These are phyloP conservation scores for Aethionema arabicum DNA, from an alignment of 345 rosid genomes.

Conservation along the genomic window DNA sequence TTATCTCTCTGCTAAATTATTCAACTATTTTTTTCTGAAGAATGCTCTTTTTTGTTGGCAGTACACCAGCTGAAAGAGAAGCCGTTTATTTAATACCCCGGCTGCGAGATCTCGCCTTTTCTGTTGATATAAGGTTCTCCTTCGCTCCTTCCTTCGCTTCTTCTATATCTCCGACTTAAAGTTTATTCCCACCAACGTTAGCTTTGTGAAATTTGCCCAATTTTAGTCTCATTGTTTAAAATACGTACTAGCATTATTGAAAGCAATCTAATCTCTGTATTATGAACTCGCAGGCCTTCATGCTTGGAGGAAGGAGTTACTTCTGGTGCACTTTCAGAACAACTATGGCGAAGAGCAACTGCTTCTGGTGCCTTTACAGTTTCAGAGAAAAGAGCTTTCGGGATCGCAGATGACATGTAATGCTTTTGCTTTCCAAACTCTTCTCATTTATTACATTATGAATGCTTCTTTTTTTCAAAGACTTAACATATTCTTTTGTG, in stretches of 20 bases:
- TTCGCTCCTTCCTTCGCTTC: slow-evolving; percentile 12
- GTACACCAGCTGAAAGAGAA: slow-evolving; percentile 76
- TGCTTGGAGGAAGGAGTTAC: slow-evolving; percentile 47
- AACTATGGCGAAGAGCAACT: slow-evolving; percentile 91
- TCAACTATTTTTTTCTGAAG: slow-evolving; percentile 2
- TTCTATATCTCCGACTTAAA: slow-evolving; percentile 1
- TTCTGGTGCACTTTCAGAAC: slow-evolving; percentile 56
- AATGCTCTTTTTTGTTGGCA: slow-evolving; percentile 30
- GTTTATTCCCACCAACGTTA: slow-evolving; percentile 6
- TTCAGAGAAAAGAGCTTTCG: slow-evolving; percentile 82
- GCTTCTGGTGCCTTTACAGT: slow-evolving; percentile 71
- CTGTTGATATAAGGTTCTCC: slow-evolving; percentile 75
- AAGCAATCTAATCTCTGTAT: not conserved
- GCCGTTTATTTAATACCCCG: slow-evolving; percentile 72
- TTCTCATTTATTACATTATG: slow-evolving; percentile 8
- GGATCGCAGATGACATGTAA: slow-evolving; percentile 96
- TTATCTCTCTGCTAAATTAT: slow-evolving; percentile 21
- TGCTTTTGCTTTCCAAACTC: slow-evolving; percentile 17
- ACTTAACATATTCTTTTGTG: slow-evolving; percentile 28
- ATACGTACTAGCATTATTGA: not conserved
- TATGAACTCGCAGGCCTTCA: slow-evolving; percentile 47
- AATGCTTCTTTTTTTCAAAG: slow-evolving; percentile 4
- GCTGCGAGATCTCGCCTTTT: slow-evolving; percentile 90
- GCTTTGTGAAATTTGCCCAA: slow-evolving; percentile 13
- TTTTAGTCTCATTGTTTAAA: slow-evolving; percentile 21